These are phyloP conservation scores for Zygosaccharomyces bailii DNA, from an alignment of 805 yeast genomes.

Conservation along the genomic window DNA sequence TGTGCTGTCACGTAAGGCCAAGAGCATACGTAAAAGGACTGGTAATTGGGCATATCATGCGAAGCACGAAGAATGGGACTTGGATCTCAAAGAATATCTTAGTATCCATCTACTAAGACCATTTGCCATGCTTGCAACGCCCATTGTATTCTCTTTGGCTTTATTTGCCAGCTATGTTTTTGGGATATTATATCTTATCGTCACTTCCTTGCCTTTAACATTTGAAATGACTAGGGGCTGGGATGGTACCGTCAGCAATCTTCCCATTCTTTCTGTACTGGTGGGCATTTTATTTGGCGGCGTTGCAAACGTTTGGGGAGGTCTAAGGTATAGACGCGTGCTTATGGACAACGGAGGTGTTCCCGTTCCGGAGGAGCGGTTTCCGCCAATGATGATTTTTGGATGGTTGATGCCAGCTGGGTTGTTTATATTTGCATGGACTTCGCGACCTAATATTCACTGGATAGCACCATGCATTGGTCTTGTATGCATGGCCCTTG, in stretches of 20 bases:
- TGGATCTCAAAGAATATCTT: conserved; percentile 55
- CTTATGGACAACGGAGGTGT: not conserved
- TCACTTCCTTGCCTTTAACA: conserved; percentile 1
- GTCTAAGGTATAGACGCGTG: conserved; percentile 1
- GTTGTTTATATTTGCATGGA: conserved; percentile 8
- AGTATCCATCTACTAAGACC: conserved; percentile 68
- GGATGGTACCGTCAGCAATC: conserved; percentile 3
- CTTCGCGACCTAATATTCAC: conserved; percentile 30
- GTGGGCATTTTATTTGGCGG: not conserved
- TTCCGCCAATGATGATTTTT: conserved; percentile 8
- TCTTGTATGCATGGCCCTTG: conserved; percentile 49
- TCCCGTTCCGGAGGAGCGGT: conserved; percentile 8
- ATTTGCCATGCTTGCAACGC: conserved; percentile 57
- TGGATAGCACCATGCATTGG: conserved; percentile 61
- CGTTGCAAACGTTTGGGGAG: conserved; percentile 1
- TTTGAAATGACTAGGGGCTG: conserved; percentile 4
- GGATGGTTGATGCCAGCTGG: conserved; percentile 8
- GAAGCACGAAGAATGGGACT: conserved; percentile 61
- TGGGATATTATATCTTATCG: conserved; percentile 63
- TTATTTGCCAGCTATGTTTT: conserved; percentile 74
- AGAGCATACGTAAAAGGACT: conserved; percentile 56
- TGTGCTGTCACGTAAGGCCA: conserved; percentile 60
- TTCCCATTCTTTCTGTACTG: conserved; percentile 2
- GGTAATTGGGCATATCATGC: conserved; percentile 86
- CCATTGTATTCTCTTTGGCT: conserved; percentile 62